Evolutionary conservation across 495 filamentous ascomycete genomes (phyloP), one percentile per base, ranked within the genome.

Genomic region (Eremomyces bilateralis): DNA sequence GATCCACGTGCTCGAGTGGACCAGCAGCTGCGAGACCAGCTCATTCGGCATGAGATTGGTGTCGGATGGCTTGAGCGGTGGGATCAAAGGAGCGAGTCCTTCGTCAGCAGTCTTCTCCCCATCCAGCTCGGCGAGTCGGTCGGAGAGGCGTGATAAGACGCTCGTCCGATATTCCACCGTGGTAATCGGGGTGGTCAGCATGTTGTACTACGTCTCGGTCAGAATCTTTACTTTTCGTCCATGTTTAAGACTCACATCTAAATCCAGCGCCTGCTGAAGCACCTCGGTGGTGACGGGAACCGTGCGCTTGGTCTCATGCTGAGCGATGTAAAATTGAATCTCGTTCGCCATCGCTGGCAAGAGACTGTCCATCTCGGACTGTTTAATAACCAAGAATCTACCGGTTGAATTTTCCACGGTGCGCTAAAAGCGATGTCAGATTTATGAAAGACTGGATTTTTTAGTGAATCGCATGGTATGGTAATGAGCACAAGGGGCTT

Each of bases 181-280:
- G 1, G 88, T 93, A 43, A 97, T 82, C 6, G 80, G 77, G 0
- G 71, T 73, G 0, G 85, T 93, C 46, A 92, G 65, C 65, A 91
- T 80, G 52, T 88, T 75, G 69, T 95, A 95, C 80, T 95, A 40
- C 20, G 8, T 18, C 20, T 38, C 6, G 33, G 31, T 48, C 31
- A 41, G 40, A 22, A 17, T 34, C 6, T 16, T 32, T 8, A 16
- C 10, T 8, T 8, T 16, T 6, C 10, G 10, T 32, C 15, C 10
- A 18, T 6, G 18, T 18, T 11, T 11, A 15, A 41, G 13, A 57
- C 68, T 56, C 58, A 72, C 70, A 51, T 63, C 65, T 34, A 54
- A 53, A 45, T 67, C 73, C 38, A 82, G 71, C 1, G 80, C 71
- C 41, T 72, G 67, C 24, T 59, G 60, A 41, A 90, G 66, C 34